Percentiles rank a stretch among this genome's conserved stretches.
These are phyloP conservation scores for Quillaja saponaria DNA, from an alignment of 306 rosid species.

Conservation along the genomic window DNA sequence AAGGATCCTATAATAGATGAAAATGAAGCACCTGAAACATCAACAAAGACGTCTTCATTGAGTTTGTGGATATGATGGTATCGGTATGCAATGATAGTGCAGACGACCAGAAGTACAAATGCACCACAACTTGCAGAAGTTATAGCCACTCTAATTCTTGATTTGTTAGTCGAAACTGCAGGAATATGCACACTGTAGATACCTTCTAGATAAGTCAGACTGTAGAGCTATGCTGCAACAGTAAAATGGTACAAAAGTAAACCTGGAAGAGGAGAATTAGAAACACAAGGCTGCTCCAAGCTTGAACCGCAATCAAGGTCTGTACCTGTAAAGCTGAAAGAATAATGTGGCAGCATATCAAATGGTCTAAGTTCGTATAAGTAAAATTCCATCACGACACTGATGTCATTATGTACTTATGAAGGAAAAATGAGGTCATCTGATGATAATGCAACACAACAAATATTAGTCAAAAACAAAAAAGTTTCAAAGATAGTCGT, in stretches of 20 bases:
- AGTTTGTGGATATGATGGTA: constrained; percentile 39
- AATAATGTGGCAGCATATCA: constrained; percentile 1
- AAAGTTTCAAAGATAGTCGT: constrained; percentile 6
- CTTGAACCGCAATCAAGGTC: constrained; percentile 66
- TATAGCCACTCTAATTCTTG: constrained; percentile 43
- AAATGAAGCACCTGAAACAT: constrained; percentile 66
- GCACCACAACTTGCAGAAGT: constrained; percentile 68
- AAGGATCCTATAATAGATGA: constrained; percentile 13
- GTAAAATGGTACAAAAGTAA: constrained; percentile 19
- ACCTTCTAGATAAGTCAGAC: constrained; percentile 12
- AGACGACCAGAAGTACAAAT: constrained; percentile 57
- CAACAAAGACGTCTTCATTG: constrained; percentile 63
- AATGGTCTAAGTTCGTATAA: too few species aligned
- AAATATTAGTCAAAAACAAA: background rate
- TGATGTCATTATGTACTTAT: too few species aligned
- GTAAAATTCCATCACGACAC: too few species aligned
- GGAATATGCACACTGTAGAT: constrained; percentile 22
- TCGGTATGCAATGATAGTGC: constrained; percentile 52
- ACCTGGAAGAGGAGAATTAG: constrained; percentile 66
- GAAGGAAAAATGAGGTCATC: constrained; percentile 10
- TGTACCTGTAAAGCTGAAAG: constrained; percentile 74
- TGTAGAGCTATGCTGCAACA: constrained; percentile 3
- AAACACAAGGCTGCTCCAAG: constrained; percentile 70
- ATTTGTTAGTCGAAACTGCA: constrained; percentile 62
- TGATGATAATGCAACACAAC: too few species aligned